These are phyloP conservation scores for Globisporangium canariense DNA, from an alignment of 352 stramenopile species.

Conservation along the genomic window DNA sequence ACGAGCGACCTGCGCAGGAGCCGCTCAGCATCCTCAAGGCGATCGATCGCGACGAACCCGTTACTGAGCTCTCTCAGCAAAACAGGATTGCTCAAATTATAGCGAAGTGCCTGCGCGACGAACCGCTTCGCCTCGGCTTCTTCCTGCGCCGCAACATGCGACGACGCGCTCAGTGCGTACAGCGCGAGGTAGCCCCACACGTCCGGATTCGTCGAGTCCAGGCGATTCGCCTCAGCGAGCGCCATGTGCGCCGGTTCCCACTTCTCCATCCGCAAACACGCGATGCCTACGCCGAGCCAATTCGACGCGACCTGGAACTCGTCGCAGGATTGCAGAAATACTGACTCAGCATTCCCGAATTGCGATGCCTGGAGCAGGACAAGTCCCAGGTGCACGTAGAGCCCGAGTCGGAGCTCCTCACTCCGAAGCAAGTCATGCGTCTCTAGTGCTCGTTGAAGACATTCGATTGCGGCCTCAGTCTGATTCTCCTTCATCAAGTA, in stretches of 20 bases:
- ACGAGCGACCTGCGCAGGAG: slow-evolving; percentile 62
- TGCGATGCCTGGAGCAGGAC: slow-evolving; percentile 61
- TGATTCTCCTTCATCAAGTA: slow-evolving; percentile 43
- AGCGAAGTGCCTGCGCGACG: slow-evolving; percentile 58
- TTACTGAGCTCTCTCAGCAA: slow-evolving; percentile 80
- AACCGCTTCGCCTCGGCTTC: slow-evolving; percentile 43
- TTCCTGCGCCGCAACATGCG: slow-evolving; percentile 26
- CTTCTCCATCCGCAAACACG: slow-evolving; percentile 57
- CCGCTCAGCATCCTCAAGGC: slow-evolving; percentile 66
- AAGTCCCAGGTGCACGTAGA: slow-evolving; percentile 61
- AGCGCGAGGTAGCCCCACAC: slow-evolving; percentile 81
- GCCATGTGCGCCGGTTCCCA: slow-evolving; percentile 55
- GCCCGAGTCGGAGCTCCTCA: slow-evolving; percentile 34
- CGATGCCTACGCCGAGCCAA: slow-evolving; percentile 81
- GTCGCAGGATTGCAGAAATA: slow-evolving; percentile 55
- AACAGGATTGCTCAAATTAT: slow-evolving; percentile 55
- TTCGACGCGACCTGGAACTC: slow-evolving; percentile 63
- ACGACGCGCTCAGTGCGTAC: slow-evolving; percentile 31
- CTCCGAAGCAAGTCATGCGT: slow-evolving; percentile 24
- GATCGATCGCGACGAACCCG: slow-evolving; percentile 72
- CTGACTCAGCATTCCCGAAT: slow-evolving; percentile 44
- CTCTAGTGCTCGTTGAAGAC: slow-evolving; percentile 45
- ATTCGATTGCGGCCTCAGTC: slow-evolving; percentile 41
- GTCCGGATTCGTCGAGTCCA: slow-evolving; percentile 62
- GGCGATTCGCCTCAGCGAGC: slow-evolving; percentile 69